Evolutionary conservation across 139 green algal species (phyloP).

Genomic region (Picochlorum sp.): DNA sequence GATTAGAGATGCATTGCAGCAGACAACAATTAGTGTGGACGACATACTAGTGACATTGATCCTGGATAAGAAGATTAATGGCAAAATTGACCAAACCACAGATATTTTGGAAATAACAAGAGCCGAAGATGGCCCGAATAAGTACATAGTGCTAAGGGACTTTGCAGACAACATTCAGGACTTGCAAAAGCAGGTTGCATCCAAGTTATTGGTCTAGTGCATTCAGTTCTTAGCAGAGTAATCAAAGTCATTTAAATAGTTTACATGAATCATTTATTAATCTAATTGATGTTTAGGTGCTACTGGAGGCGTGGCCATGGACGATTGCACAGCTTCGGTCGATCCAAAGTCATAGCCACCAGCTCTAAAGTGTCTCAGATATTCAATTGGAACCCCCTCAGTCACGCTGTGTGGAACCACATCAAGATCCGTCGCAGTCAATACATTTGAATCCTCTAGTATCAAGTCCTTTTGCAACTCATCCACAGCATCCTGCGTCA

Average conservation of each 20-base stretch:
- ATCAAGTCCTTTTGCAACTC: conserved; percentile 27
- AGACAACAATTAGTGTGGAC: conserved; percentile 51
- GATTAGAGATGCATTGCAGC: conserved; percentile 31
- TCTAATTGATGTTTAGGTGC: not conserved
- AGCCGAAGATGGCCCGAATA: conserved; percentile 5
- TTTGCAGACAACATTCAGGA: too few relatives aligned
- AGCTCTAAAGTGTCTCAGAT: conserved; percentile 52
- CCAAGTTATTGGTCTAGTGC: too few relatives aligned
- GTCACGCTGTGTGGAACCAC: conserved; percentile 48
- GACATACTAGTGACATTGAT: conserved; percentile 89
- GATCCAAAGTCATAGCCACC: conserved; percentile 59
- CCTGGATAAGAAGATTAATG: conserved; percentile 73
- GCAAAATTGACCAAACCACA: conserved; percentile 89
- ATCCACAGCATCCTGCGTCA: conserved; percentile 51
- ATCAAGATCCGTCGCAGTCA: conserved; percentile 49
- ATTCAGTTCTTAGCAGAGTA: too few relatives aligned
- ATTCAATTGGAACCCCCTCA: conserved; percentile 66
- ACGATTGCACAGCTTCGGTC: not conserved
- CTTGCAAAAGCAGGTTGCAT: too few relatives aligned
- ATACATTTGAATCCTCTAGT: conserved; percentile 1
- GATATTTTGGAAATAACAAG: conserved; percentile 67
- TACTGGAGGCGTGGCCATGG: not conserved
- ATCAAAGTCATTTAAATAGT: too few relatives aligned
- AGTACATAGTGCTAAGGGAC: too few relatives aligned
- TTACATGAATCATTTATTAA: too few relatives aligned